Conservation (phyloP, 805 yeast species). For the Suhomyces canberraensis region DNA sequence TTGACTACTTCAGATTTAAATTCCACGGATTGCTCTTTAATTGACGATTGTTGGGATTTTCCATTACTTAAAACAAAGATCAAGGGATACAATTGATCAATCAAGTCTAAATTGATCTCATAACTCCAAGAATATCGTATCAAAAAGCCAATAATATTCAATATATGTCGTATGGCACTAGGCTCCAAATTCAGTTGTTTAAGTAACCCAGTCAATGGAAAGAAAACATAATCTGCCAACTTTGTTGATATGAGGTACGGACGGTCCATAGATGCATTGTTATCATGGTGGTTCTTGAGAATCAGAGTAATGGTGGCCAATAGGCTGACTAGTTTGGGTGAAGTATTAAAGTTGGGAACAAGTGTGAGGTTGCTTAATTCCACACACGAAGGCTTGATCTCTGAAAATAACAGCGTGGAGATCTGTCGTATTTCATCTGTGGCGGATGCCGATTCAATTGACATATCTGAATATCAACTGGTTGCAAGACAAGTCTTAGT, state of each 20-base stretch:
- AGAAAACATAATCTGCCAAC: conserved; percentile 41
- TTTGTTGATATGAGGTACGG: conserved; percentile 25
- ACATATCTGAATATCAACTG: background rate
- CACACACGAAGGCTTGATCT: conserved; percentile 30
- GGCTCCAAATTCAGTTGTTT: conserved; percentile 24
- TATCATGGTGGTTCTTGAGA: conserved; percentile 14
- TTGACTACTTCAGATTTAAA: conserved; percentile 16
- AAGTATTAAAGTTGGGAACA: background rate
- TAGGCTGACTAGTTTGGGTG: background rate
- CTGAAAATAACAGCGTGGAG: conserved; percentile 26
- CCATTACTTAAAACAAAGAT: conserved; percentile 22
- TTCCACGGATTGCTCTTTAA: conserved; percentile 4
- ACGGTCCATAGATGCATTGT: background rate
- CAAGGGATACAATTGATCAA: conserved; percentile 38
- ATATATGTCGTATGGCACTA: conserved; percentile 18
- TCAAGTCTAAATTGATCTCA: conserved; percentile 17
- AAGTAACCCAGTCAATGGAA: conserved; percentile 34
- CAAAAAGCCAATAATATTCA: conserved; percentile 29
- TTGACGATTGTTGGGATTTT: conserved; percentile 1
- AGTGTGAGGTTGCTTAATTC: conserved; percentile 13
- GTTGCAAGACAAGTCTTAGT: background rate
- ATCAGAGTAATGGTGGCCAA: background rate
- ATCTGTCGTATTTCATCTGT: conserved; percentile 6
- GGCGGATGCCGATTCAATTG: background rate
- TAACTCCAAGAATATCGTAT: conserved; percentile 29